Evolutionary conservation across 345 rosid species (phyloP).

Genomic region (Salix exigua): DNA sequence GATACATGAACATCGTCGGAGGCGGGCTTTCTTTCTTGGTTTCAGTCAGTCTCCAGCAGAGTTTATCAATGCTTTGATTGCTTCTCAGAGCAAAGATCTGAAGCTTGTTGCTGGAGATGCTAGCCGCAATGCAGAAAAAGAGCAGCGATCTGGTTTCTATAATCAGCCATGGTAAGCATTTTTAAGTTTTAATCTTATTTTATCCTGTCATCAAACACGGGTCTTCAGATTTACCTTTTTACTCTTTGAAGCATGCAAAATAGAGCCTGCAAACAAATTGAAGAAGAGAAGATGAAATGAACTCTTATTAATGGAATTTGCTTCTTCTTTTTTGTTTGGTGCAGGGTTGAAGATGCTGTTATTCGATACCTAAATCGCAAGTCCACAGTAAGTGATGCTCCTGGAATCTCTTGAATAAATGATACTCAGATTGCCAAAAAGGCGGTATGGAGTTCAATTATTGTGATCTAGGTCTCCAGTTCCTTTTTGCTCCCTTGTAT

Average conservation of each 20-base stretch:
- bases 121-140: constrained; percentile 34
- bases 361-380: constrained; percentile 56
- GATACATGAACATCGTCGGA: constrained; percentile 44
- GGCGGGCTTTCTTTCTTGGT: constrained; percentile 57
- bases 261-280: not conserved
- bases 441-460: not conserved
- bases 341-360: constrained; percentile 56
- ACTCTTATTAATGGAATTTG: not conserved
- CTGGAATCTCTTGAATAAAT: constrained; percentile 33
- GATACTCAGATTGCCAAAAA: not conserved
- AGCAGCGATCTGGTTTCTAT: constrained; percentile 39
- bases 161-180: constrained; percentile 47
- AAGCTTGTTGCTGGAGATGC: constrained; percentile 51
- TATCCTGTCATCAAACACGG: not conserved
- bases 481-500: not conserved
- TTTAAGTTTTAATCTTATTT: not conserved
- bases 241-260: not conserved
- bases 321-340: not conserved
- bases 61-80: constrained; percentile 43
- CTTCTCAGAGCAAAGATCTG: constrained; percentile 59
- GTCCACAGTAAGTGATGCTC: constrained; percentile 37
- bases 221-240: not conserved
- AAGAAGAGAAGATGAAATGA: not conserved
- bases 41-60: constrained; percentile 61
- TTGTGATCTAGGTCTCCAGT: constrained; percentile 1